Evolutionary conservation across 441 rosid genomes (phyloP).

Genomic region (Brassica hybrid): DNA sequence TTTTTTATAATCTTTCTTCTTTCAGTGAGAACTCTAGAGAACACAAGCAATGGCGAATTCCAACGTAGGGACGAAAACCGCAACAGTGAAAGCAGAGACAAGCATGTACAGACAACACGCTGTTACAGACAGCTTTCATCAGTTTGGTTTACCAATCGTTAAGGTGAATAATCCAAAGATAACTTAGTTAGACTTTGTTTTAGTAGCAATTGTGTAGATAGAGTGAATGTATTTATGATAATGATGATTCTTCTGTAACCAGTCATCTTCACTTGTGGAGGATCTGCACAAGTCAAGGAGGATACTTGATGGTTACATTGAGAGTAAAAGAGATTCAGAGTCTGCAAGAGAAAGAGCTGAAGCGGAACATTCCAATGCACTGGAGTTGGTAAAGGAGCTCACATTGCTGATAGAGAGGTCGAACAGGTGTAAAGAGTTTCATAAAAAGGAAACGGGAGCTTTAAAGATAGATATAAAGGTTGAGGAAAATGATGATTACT

Average conservation of each 20-base stretch:
- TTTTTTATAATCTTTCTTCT: not conserved
- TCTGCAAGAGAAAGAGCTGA: conserved; percentile 50
- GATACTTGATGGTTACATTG: conserved; percentile 48
- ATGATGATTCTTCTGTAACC: conserved; percentile 24
- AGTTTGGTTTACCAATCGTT: conserved; percentile 51
- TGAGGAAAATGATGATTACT: conserved; percentile 33
- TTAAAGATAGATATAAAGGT: conserved; percentile 24
- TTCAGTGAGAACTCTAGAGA: not conserved
- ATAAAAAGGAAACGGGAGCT: conserved; percentile 37
- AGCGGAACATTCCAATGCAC: conserved; percentile 50
- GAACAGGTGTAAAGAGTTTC: conserved; percentile 37
- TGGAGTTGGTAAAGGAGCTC: conserved; percentile 51
- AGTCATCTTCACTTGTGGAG: conserved; percentile 48
- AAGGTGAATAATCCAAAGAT: conserved; percentile 6
- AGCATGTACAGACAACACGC: conserved; percentile 51
- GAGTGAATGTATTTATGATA: not conserved
- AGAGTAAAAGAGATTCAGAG: conserved; percentile 54
- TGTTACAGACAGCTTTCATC: conserved; percentile 45
- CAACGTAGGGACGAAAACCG: conserved; percentile 48
- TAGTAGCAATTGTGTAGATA: not conserved
- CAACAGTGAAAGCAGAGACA: conserved; percentile 58
- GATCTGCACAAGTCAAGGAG: conserved; percentile 55
- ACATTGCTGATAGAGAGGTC: conserved; percentile 51
- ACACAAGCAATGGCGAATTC: conserved; percentile 29
- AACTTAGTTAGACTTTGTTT: not conserved